These are phyloP conservation scores for Sparassis latifolia DNA, from an alignment of 1,284 basidiomycete genomes.

Conservation along the genomic window DNA sequence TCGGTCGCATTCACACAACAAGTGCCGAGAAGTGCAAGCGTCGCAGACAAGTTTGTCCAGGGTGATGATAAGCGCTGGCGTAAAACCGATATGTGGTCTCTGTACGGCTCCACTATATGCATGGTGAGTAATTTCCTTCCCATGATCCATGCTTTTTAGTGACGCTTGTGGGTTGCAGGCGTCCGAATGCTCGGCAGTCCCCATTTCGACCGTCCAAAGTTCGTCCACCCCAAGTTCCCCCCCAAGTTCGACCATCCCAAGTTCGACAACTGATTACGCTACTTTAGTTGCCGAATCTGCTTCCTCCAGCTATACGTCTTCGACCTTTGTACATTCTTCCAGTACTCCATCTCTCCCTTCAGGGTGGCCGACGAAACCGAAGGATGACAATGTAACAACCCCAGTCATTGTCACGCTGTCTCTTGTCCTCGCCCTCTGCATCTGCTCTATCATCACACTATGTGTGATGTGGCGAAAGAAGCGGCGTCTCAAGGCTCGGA, in stretches of 20 bases:
- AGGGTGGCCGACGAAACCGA: conserved; percentile 39
- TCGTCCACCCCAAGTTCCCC: no score
- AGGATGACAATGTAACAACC: conserved; percentile 14
- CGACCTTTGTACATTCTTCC: conserved; percentile 3
- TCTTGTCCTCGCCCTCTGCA: conserved; percentile 49
- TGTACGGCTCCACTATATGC: conserved; percentile 59
- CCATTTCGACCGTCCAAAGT: no score
- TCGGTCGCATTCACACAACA: not conserved
- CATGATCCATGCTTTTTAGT: no score
- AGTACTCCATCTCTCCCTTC: conserved; percentile 34
- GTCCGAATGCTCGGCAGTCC: no score
- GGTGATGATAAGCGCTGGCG: conserved; percentile 58
- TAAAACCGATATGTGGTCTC: conserved; percentile 46
- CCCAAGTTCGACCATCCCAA: no score
- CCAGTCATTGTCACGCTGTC: conserved; percentile 54
- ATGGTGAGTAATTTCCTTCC: conserved; percentile 19
- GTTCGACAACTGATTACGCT: no score
- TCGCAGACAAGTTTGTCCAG: conserved; percentile 53
- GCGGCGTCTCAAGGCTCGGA: conserved; percentile 13
- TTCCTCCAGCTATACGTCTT: no score
- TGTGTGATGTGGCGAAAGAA: conserved; percentile 53
- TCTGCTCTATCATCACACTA: conserved; percentile 47
- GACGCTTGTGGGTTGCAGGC: no score
- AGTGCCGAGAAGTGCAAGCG: conserved; percentile 5
- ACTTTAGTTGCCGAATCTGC: no score